Conservation (phyloP, 2,329 filamentous ascomycete species). For the Venturia aucupariae region DNA sequence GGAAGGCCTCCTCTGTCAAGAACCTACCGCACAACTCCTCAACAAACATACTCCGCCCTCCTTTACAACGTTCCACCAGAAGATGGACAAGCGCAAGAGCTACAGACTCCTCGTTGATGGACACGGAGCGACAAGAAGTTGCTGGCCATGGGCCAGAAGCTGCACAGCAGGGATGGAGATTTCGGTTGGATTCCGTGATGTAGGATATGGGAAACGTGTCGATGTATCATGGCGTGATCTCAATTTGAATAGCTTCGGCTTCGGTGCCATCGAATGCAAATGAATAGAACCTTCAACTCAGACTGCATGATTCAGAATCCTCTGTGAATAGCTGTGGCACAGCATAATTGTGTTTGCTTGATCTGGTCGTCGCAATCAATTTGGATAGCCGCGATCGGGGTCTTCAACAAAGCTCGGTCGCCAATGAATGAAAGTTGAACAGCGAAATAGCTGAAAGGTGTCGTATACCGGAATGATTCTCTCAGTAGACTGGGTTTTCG, state of each 20-base stretch:
- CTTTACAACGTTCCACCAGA: neutral
- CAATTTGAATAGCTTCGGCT: neutral
- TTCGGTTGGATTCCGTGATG: neutral
- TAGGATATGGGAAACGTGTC: neutral
- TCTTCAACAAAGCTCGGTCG: too few relatives aligned
- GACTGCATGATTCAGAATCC: neutral
- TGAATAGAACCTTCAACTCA: neutral
- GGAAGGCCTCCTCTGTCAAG: neutral
- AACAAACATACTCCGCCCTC: neutral
- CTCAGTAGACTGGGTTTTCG: neutral
- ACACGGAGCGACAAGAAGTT: neutral
- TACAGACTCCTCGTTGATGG: neutral
- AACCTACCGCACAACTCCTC: neutral
- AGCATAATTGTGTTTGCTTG: neutral
- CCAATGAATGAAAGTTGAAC: neutral
- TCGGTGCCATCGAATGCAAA: neutral
- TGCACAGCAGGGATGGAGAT: neutral
- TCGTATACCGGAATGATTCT: neutral
- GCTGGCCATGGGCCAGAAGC: too few relatives aligned
- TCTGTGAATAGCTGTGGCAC: neutral
- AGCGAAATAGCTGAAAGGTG: neutral
- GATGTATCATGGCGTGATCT: neutral
- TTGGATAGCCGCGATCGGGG: neutral
- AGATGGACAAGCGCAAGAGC: neutral
- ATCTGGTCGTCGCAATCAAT: neutral